phyloP scores from a whole-genome alignment of 768 basidiomycete species.

The Kwoniella botswanensis region DNA sequence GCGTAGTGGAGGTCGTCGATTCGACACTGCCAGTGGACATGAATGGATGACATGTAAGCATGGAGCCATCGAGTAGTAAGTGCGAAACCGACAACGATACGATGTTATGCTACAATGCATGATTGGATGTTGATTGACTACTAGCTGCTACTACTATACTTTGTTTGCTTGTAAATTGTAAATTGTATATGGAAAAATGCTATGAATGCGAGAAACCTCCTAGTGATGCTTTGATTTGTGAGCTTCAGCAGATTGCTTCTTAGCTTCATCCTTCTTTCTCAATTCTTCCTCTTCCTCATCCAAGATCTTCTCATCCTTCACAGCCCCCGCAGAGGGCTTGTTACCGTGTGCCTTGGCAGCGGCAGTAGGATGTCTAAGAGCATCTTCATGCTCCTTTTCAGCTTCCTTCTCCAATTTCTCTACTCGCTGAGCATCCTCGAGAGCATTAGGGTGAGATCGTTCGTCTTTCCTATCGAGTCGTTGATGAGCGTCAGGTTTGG shows the following conservation, averaged over 20 bases:
- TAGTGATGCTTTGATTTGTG: conserved; percentile 37
- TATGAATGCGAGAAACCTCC: background rate
- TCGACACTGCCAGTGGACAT: too few species aligned
- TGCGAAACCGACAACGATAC: background rate
- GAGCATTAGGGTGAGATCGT: conserved; percentile 50
- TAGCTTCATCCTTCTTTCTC: conserved; percentile 52
- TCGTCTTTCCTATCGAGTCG: conserved; percentile 54
- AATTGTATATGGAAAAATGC: background rate
- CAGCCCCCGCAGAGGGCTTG: conserved; percentile 53
- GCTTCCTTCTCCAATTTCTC: conserved; percentile 53
- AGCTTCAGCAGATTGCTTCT: conserved; percentile 41
- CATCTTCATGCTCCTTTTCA: conserved; percentile 38
- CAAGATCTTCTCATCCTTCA: conserved; percentile 54
- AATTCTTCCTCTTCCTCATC: conserved; percentile 53
- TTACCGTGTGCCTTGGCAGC: conserved; percentile 51
- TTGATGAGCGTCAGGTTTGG: conserved; percentile 46
- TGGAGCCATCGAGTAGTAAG: too few species aligned
- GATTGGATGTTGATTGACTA: conserved; percentile 1
- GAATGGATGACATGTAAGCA: too few species aligned
- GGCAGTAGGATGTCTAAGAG: conserved; percentile 47
- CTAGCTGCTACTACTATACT: conserved; percentile 12
- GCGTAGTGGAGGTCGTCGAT: background rate
- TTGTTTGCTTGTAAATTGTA: background rate
- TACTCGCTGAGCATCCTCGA: conserved; percentile 52
- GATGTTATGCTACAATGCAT: conserved; percentile 26